Evolutionary conservation across 2,329 filamentous ascomycete genomes (phyloP).

Genomic region (Penicillium brevicompactum): DNA sequence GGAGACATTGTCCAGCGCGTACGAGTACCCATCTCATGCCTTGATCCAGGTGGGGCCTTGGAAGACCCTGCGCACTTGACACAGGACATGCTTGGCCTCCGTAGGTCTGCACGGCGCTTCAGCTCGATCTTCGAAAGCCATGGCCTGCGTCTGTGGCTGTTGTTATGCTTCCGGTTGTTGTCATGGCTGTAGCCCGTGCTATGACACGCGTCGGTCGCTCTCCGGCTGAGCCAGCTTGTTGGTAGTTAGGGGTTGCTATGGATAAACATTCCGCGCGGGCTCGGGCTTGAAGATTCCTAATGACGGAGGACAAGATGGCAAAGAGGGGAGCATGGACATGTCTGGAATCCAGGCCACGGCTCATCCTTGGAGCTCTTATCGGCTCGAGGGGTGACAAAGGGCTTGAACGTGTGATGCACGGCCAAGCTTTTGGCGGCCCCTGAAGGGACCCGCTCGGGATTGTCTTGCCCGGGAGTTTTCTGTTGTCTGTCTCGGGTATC

Average conservation of each 20-base stretch:
- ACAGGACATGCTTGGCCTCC: no score
- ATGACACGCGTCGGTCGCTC: background rate
- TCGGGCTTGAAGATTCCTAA: conserved; percentile 14
- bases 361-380: background rate
- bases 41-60: background rate
- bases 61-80: background rate
- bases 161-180: background rate
- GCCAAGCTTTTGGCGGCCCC: conserved; percentile 21
- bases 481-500: background rate
- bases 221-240: background rate
- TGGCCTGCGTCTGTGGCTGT: background rate
- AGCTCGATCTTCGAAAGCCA: background rate
- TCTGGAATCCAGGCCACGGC: conserved; percentile 1
- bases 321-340: background rate
- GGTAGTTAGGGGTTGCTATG: conserved; percentile 22
- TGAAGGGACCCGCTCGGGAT: conserved; percentile 10
- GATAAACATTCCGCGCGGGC: conserved; percentile 20
- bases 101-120: no score
- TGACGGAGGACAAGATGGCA: conserved; percentile 12
- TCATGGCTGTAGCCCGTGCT: background rate
- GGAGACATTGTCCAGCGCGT: conserved; percentile 1
- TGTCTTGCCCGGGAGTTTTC: background rate
- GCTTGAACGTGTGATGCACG: background rate
- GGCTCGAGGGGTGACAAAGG: background rate
- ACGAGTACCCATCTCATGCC: background rate